Conservation (phyloP, 148 eudicot species). For the Rheum nobile region DNA sequence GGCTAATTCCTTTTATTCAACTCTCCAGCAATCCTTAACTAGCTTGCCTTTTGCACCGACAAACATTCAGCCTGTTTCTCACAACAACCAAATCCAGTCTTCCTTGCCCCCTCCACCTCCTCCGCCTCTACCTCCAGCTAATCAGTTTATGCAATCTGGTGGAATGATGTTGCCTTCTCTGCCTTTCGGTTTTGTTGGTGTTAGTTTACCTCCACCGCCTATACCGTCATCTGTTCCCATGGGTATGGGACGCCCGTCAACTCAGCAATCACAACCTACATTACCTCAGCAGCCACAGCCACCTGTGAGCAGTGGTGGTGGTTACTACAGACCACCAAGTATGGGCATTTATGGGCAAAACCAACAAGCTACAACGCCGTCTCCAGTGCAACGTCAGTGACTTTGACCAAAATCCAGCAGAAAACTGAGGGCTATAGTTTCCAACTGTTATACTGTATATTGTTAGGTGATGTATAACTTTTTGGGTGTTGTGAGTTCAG, state of each 20-base stretch:
- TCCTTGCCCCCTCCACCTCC: slow-evolving; percentile 41
- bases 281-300: slow-evolving; percentile 30
- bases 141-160: slow-evolving; percentile 46
- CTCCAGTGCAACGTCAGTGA: slow-evolving; percentile 66
- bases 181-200: slow-evolving; percentile 48
- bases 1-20: slow-evolving; percentile 27
- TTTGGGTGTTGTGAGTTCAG: neutral
- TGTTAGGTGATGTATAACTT: slow-evolving; percentile 4
- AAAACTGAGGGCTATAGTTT: neutral
- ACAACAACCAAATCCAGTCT: slow-evolving; percentile 21
- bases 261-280: slow-evolving; percentile 35
- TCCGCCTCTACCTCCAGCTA: slow-evolving; percentile 27
- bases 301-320: slow-evolving; percentile 44
- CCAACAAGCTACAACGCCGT: slow-evolving; percentile 62
- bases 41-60: slow-evolving; percentile 15
- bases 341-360: slow-evolving; percentile 63
- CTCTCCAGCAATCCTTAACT: slow-evolving; percentile 20
- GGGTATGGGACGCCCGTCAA: slow-evolving; percentile 40
- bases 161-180: slow-evolving; percentile 47
- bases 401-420: neutral
- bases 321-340: slow-evolving; percentile 60
- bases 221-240: slow-evolving; percentile 30
- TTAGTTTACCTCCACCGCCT: slow-evolving; percentile 45
- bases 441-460: slow-evolving; percentile 5
- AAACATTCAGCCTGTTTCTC: slow-evolving; percentile 20